Base-by-base conservation (phyloP, 371 early-diverging fungal species). In the Lichtheimia corymbifera region DNA sequence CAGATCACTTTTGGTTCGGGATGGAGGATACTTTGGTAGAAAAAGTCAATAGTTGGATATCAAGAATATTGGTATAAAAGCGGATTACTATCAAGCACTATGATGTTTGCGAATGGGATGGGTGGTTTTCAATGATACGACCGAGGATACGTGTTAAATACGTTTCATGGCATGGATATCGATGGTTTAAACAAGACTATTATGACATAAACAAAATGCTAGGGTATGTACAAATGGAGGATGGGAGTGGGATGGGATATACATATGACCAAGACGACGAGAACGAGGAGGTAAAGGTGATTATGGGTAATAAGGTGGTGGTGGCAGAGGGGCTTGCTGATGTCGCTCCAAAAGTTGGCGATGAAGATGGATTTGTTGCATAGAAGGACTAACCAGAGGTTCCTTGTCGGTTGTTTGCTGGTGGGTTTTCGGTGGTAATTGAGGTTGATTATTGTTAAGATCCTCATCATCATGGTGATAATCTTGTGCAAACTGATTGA, bases 1-100 rank as follows among this genome's bases (percentile, higher is more conserved):
- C 61, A 2, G 79, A 78, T 52, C 79, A 78, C 60, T 74, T 78
- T 28, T 78, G 79, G 79, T 57, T 67, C 18, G 59, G 53, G 24
- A 50, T 25, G 11, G 68, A 67, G 35, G 42, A 62, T 12, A 35
- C 22, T n/a, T 42, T 67, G 5, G 53, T 63, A 6, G 42, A 43
- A 11, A 53, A 54, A 14, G 43, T 67, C 0, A 22, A 62, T 55
- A 43, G 12, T 5, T 62, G 62, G 62, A 15, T 56, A 35, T 35
- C 35, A 6, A 35, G 9, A 11, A 35, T 35, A 35, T 35, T 35
- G 35, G 2, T 11, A 35, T 35, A 35, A 35, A 35, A 9, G 7
- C 6, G 4, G 28, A 28, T 7, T 28, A 5, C 7, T 5, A 28
- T 5, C 4, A 7, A 28, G 0, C 18, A 45, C 0, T 5, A 4